Evolutionary conservation across 495 filamentous ascomycete genomes (phyloP).

Genomic region (Hypoxylon cercidicola): DNA sequence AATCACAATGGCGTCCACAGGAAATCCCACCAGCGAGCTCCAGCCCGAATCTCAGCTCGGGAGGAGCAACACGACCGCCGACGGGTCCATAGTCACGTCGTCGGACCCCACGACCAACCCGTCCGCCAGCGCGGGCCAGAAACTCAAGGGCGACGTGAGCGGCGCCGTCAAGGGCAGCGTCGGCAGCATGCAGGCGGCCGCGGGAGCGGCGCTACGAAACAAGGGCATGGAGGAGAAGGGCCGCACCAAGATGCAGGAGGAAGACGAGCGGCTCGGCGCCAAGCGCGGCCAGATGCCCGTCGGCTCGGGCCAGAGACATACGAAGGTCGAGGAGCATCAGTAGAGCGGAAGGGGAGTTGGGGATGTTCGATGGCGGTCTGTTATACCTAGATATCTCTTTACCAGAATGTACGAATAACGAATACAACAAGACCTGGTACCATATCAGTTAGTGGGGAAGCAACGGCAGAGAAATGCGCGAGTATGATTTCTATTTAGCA

Average conservation of each 20-base stretch:
- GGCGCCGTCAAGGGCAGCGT: conserved; percentile 36
- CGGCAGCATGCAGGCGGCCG: conserved; percentile 35
- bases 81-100: conserved; percentile 33
- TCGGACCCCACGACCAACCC: conserved; percentile 38
- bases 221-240: conserved; percentile 38
- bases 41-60: conserved; percentile 23
- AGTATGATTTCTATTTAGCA: no score
- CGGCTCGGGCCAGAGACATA: conserved; percentile 32
- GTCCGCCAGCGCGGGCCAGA: conserved; percentile 26
- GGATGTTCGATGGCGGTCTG: no score
- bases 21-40: conserved; percentile 30
- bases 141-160: conserved; percentile 40
- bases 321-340: conserved; percentile 1
- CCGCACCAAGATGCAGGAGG: conserved; percentile 36
- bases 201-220: conserved; percentile 32
- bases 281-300: conserved; percentile 43
- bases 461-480: no score
- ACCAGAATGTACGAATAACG: background rate
- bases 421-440: background rate
- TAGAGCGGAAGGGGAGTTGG: background rate
- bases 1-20: conserved; percentile 32
- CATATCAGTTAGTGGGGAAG: background rate
- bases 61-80: conserved; percentile 16
- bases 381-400: background rate
- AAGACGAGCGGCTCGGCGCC: conserved; percentile 38